These are phyloP conservation scores for Alternaria infectoria DNA, from an alignment of 2,329 filamentous ascomycete species.

Conservation along the genomic window DNA sequence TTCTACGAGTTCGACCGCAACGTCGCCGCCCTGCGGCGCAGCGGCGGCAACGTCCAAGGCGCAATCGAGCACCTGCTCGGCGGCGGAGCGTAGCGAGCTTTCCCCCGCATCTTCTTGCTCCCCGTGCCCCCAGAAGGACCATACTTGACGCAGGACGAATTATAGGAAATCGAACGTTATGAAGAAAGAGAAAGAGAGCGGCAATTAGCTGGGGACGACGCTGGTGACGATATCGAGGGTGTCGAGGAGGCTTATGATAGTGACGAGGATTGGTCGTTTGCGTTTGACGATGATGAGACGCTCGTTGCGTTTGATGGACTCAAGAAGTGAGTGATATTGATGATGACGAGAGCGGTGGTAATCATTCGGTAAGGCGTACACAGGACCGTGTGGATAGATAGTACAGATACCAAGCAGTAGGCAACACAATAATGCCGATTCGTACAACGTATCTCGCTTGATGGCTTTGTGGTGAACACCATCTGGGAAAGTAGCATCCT, in stretches of 20 bases:
- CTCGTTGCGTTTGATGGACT: not conserved
- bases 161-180: not conserved
- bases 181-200: not conserved
- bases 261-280: constrained; percentile 14
- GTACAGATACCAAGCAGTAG: constrained; percentile 16
- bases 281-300: not conserved
- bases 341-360: not conserved
- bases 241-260: constrained; percentile 10
- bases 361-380: constrained; percentile 2
- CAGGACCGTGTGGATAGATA: not conserved
- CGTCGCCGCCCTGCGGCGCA: constrained; percentile 82
- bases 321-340: not conserved
- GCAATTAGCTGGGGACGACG: constrained; percentile 4
- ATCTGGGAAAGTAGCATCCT: not conserved
- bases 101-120: not conserved
- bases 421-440: not conserved
- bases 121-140: not conserved
- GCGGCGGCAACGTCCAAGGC: constrained; percentile 92
- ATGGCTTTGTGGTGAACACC: not conserved
- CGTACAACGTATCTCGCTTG: no score
- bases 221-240: constrained; percentile 9
- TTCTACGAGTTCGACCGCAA: constrained; percentile 98
- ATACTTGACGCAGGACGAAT: not conserved
- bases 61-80: constrained; percentile 75
- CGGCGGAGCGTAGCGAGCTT: constrained; percentile 32